These are phyloP conservation scores for Aspergillus thermomutatus DNA, from an alignment of 2,329 filamentous ascomycete species.

Conservation along the genomic window DNA sequence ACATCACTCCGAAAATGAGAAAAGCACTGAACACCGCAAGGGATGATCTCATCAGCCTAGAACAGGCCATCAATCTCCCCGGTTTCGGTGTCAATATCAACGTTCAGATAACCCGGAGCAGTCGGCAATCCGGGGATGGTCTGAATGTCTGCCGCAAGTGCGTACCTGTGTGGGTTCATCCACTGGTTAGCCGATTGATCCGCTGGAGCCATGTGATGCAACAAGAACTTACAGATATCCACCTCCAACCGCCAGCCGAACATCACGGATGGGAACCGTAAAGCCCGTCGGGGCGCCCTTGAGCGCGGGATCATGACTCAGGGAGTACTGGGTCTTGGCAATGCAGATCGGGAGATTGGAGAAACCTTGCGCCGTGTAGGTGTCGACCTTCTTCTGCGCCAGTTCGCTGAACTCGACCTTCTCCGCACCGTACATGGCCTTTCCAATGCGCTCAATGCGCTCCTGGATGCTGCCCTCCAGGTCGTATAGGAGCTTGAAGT, in stretches of 20 bases:
- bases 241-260: conserved; percentile 88
- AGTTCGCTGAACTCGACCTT: conserved; percentile 90
- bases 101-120: conserved; percentile 91
- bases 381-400: conserved; percentile 94
- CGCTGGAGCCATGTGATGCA: conserved; percentile 32
- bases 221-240: conserved; percentile 70
- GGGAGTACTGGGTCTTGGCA: conserved; percentile 96
- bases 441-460: conserved; percentile 85
- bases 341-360: conserved; percentile 92
- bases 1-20: neutral
- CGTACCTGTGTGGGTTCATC: conserved; percentile 58
- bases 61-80: conserved; percentile 87
- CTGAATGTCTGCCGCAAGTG: conserved; percentile 94
- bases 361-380: conserved; percentile 88
- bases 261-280: conserved; percentile 89
- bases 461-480: conserved; percentile 77
- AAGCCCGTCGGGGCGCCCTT: conserved; percentile 96
- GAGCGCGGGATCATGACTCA: conserved; percentile 86
- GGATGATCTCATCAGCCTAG: conserved; percentile 46
- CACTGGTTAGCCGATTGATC: conserved; percentile 4
- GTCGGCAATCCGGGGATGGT: conserved; percentile 95
- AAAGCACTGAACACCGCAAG: neutral
- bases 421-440: conserved; percentile 90
- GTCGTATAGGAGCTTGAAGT: conserved; percentile 83
- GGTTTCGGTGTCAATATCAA: conserved; percentile 77